Percentiles rank a stretch among this genome's conserved stretches.
Conservation (phyloP, 1,139 yeast species). For the Pichia sp. region DNA sequence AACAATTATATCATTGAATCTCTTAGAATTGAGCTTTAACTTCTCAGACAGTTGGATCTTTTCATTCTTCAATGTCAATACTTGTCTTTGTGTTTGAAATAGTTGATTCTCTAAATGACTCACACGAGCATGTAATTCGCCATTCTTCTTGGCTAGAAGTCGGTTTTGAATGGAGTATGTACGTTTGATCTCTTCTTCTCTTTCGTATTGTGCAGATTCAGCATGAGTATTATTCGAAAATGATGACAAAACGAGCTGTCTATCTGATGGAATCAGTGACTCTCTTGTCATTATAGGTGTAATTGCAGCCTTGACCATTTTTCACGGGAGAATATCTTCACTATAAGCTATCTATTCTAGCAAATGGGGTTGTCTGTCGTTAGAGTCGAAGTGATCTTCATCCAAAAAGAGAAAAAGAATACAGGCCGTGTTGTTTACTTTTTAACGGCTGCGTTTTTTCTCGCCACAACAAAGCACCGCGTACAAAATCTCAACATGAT, state of each 20-base stretch:
- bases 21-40: conserved; percentile 35
- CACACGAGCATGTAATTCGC: conserved; percentile 47
- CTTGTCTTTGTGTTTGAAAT: conserved; percentile 47
- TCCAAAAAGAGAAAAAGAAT: not conserved
- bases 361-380: too few relatives aligned
- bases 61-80: conserved; percentile 39
- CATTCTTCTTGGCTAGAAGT: conserved; percentile 55
- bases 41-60: conserved; percentile 31
- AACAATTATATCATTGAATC: conserved; percentile 43
- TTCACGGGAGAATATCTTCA: not conserved
- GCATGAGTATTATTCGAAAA: conserved; percentile 1
- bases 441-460: not conserved
- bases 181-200: conserved; percentile 17
- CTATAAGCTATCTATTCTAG: not conserved
- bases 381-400: too few relatives aligned
- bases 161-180: conserved; percentile 46
- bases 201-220: not conserved
- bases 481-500: not conserved
- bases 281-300: conserved; percentile 5
- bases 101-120: conserved; percentile 50
- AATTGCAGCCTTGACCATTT: conserved; percentile 13
- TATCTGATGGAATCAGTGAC: conserved; percentile 9
- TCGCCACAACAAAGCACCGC: not conserved
- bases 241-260: conserved; percentile 4
- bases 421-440: conserved; percentile 2